phyloP scores from a whole-genome alignment of 2,329 filamentous ascomycete species.

The Shiraia sp. region DNA sequence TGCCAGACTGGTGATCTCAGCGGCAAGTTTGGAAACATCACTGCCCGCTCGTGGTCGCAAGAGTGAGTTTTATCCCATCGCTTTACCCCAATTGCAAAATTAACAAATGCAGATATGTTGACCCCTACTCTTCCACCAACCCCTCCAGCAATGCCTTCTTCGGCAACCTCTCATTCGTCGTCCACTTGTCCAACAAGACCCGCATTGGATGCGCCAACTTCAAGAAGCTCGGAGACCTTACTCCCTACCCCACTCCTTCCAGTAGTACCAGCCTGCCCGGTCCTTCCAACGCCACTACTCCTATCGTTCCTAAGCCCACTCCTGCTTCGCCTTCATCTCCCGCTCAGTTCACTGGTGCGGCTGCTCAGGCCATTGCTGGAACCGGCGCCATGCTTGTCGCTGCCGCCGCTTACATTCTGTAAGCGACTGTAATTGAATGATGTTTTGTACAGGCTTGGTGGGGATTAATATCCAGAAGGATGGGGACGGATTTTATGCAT shows the following conservation, averaged over 20 bases:
- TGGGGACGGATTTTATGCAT: constrained; percentile 8
- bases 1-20: constrained; percentile 53
- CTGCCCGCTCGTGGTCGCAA: constrained; percentile 29
- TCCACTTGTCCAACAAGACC: constrained; percentile 58
- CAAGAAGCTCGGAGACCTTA: constrained; percentile 42
- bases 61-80: constrained; percentile 46
- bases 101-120: constrained; percentile 46
- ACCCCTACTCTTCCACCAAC: constrained; percentile 55
- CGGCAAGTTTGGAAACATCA: constrained; percentile 51
- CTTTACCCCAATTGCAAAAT: neutral
- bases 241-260: constrained; percentile 9
- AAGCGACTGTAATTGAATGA: constrained; percentile 8
- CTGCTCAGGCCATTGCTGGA: constrained; percentile 22
- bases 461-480: neutral
- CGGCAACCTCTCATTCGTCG: constrained; percentile 58
- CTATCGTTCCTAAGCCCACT: constrained; percentile 8
- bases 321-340: constrained; percentile 18
- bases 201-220: constrained; percentile 64
- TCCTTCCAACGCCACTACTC: constrained; percentile 15
- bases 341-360: constrained; percentile 22
- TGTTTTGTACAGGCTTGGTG: no score
- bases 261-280: constrained; percentile 8
- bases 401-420: constrained; percentile 31
- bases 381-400: constrained; percentile 27
- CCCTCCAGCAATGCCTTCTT: constrained; percentile 52